phyloP scores from a whole-genome alignment of 2,329 filamentous ascomycete genomes.

The Aspergillus tubingensis region DNA sequence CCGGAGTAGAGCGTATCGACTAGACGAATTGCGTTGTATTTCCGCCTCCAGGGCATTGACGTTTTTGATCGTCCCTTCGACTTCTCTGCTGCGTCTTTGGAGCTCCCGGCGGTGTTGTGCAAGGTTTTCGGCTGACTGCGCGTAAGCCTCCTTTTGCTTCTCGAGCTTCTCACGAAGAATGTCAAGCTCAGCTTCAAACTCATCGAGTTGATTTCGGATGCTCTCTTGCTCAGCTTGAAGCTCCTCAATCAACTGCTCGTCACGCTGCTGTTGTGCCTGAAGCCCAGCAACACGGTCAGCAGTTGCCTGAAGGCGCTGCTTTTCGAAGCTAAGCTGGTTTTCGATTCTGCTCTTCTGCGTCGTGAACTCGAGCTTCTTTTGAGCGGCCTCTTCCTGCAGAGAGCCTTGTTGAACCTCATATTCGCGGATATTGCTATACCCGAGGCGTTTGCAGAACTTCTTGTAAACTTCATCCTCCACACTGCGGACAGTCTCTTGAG shows the following conservation, averaged over 20 bases:
- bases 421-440: conserved; percentile 84
- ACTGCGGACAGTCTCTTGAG: conserved; percentile 67
- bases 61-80: conserved; percentile 72
- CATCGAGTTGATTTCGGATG: conserved; percentile 72
- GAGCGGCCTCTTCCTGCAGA: conserved; percentile 82
- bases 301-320: conserved; percentile 70
- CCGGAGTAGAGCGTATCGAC: conserved; percentile 79
- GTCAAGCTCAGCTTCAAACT: conserved; percentile 74
- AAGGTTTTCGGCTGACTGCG: conserved; percentile 72
- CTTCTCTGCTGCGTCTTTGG: conserved; percentile 79
- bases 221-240: conserved; percentile 72
- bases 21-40: conserved; percentile 80
- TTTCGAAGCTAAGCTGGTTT: conserved; percentile 64
- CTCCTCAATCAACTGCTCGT: conserved; percentile 68
- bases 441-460: conserved; percentile 80
- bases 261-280: conserved; percentile 65
- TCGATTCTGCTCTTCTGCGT: conserved; percentile 69
- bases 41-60: conserved; percentile 80
- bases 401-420: conserved; percentile 94
- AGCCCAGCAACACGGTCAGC: conserved; percentile 69
- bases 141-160: conserved; percentile 66
- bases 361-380: conserved; percentile 84
- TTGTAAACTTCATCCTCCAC: conserved; percentile 89
- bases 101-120: conserved; percentile 77
- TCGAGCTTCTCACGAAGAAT: conserved; percentile 72